Percentiles rank a stretch among this genome's conserved stretches.
These are phyloP conservation scores for Acanthamoeba comandoni DNA, from an alignment of 208 protist genomes.

Conservation along the genomic window DNA sequence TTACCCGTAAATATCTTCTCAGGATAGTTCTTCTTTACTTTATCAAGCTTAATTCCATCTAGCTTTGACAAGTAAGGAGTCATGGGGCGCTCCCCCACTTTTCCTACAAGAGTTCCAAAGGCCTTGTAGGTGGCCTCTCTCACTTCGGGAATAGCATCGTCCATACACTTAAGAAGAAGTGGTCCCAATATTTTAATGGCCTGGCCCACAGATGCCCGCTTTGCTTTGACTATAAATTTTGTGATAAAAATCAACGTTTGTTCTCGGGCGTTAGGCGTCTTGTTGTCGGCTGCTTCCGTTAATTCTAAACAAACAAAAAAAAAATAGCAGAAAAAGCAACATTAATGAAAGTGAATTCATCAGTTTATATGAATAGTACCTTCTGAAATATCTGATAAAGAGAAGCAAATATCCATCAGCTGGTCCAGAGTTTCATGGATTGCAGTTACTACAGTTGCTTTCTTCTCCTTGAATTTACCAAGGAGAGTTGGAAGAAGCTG, in stretches of 20 bases:
- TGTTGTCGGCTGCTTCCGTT: neutral
- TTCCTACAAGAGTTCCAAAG: slow-evolving; percentile 66
- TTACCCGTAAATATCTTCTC: slow-evolving; percentile 67
- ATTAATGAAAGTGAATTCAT: no score
- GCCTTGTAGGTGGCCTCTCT: slow-evolving; percentile 77
- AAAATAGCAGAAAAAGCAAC: no score
- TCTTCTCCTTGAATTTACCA: slow-evolving; percentile 78
- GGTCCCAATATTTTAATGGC: slow-evolving; percentile 63
- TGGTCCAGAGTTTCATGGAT: slow-evolving; percentile 66
- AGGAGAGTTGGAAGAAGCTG: slow-evolving; percentile 51
- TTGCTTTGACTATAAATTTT: slow-evolving; percentile 42
- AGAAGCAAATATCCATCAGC: slow-evolving; percentile 32
- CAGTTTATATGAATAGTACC: no score
- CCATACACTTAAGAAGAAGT: slow-evolving; percentile 38
- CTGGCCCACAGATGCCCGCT: slow-evolving; percentile 59
- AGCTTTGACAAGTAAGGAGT: slow-evolving; percentile 47
- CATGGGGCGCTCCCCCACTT: slow-evolving; percentile 63
- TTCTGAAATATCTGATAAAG: slow-evolving; percentile 2
- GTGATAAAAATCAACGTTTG: slow-evolving; percentile 57
- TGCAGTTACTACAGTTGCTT: slow-evolving; percentile 72
- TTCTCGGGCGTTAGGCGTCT: slow-evolving; percentile 36
- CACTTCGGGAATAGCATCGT: slow-evolving; percentile 74
- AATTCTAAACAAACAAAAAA: slow-evolving; percentile 3
- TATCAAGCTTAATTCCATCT: slow-evolving; percentile 77
- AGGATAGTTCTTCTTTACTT: slow-evolving; percentile 71